phyloP scores from a whole-genome alignment of 2,329 filamentous ascomycete genomes.

The Hypoxylon sp. region DNA sequence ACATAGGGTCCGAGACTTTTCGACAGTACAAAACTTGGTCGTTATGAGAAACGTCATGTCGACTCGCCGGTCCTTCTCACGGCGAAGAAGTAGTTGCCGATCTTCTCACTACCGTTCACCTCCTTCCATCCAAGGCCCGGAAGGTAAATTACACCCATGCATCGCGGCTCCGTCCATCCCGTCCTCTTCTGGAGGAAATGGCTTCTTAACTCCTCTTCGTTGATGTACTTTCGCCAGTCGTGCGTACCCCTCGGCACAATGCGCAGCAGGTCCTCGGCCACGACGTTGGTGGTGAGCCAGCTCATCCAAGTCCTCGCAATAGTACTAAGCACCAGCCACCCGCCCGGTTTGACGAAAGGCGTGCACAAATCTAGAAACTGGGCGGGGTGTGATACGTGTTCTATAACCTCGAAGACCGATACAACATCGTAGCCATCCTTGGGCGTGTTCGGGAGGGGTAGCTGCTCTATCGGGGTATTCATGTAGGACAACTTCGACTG shows the following conservation, averaged over 20 bases:
- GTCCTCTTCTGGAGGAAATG: constrained; percentile 63
- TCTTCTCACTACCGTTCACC: constrained; percentile 81
- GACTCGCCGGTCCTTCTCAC: constrained; percentile 57
- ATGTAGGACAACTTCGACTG: constrained; percentile 74
- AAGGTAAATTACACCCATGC: constrained; percentile 89
- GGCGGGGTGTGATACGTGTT: constrained; percentile 84
- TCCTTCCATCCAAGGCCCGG: constrained; percentile 91
- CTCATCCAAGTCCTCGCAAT: constrained; percentile 90
- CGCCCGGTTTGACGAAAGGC: constrained; percentile 85
- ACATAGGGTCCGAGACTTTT: neutral
- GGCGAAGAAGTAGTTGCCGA: constrained; percentile 97
- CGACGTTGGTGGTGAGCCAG: constrained; percentile 91
- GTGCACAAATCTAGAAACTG: constrained; percentile 79
- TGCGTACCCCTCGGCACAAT: constrained; percentile 95
- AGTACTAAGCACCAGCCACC: constrained; percentile 92
- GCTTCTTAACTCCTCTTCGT: constrained; percentile 78
- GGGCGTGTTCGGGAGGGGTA: constrained; percentile 58
- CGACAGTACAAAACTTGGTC: neutral
- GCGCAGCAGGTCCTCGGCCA: constrained; percentile 87
- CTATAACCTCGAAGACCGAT: constrained; percentile 92
- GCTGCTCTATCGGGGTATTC: constrained; percentile 80
- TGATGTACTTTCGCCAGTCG: constrained; percentile 96
- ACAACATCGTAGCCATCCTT: constrained; percentile 78
- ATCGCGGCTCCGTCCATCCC: constrained; percentile 69
- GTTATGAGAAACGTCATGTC: neutral